Evolutionary conservation across 495 filamentous ascomycete species (phyloP).

Genomic region (Barbatosphaeria neglecta): DNA sequence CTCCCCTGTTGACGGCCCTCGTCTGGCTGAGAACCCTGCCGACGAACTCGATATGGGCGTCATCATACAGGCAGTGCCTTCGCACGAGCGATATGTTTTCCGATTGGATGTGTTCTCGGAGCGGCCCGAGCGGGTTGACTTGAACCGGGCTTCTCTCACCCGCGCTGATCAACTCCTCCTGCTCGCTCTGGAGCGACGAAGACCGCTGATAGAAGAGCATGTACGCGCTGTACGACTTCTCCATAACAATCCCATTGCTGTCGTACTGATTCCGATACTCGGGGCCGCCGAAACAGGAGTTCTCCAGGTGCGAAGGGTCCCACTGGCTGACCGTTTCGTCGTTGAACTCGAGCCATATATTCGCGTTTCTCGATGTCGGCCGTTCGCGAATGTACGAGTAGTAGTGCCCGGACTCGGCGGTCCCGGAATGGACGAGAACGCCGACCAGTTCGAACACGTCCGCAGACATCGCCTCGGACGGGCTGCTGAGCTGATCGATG

Average conservation of each 20-base stretch:
- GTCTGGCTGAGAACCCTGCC: slow-evolving; percentile 42
- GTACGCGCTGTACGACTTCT: slow-evolving; percentile 80
- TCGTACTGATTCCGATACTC: slow-evolving; percentile 38
- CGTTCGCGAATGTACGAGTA: slow-evolving; percentile 88
- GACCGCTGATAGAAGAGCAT: slow-evolving; percentile 95
- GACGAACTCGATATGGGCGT: slow-evolving; percentile 57
- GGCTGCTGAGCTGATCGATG: slow-evolving; percentile 68
- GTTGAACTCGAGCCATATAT: slow-evolving; percentile 85
- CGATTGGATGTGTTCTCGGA: slow-evolving; percentile 50
- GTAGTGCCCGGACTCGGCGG: slow-evolving; percentile 91
- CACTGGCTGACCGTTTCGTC: slow-evolving; percentile 70
- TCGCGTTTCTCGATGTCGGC: slow-evolving; percentile 37
- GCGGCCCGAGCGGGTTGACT: slow-evolving; percentile 40
- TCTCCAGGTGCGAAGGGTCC: slow-evolving; percentile 60
- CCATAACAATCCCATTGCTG: slow-evolving; percentile 31
- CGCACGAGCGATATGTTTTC: slow-evolving; percentile 66
- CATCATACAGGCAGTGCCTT: slow-evolving; percentile 72
- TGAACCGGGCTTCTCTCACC: slow-evolving; percentile 37
- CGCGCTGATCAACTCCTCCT: slow-evolving; percentile 21
- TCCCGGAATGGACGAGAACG: slow-evolving; percentile 83
- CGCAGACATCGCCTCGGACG: slow-evolving; percentile 33
- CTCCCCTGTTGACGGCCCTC: slow-evolving; percentile 25
- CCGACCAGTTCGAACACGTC: slow-evolving; percentile 90
- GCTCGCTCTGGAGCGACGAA: slow-evolving; percentile 44
- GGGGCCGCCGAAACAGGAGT: slow-evolving; percentile 68